Conservation (phyloP, 2,329 filamentous ascomycete genomes). For the Ophiocordyceps camponoti-saundersi region DNA sequence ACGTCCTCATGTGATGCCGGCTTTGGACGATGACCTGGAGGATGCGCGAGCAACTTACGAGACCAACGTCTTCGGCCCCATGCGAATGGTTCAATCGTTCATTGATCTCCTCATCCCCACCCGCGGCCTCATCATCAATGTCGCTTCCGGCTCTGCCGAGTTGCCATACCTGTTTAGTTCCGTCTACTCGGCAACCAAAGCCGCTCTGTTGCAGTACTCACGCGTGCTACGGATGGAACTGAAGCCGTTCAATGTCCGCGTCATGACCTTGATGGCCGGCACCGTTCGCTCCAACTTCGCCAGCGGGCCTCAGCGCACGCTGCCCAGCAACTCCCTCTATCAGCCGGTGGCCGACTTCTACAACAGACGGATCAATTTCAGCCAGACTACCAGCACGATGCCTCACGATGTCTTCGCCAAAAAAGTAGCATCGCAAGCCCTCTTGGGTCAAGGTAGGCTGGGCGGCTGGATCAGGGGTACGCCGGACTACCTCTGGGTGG, state of each 20-base stretch:
- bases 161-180: constrained; percentile 36
- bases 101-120: constrained; percentile 30
- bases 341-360: constrained; percentile 27
- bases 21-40: constrained; percentile 32
- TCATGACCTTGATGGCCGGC: constrained; percentile 40
- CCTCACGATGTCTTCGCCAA: not conserved
- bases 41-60: constrained; percentile 38
- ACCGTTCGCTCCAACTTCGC: constrained; percentile 36
- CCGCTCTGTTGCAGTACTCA: constrained; percentile 34
- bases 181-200: constrained; percentile 38
- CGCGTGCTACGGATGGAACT: constrained; percentile 36
- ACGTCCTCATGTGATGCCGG: constrained; percentile 33
- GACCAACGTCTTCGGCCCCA: constrained; percentile 39
- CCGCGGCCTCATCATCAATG: constrained; percentile 35
- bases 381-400: constrained; percentile 25
- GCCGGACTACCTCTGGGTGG: constrained; percentile 1
- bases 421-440: not conserved
- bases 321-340: constrained; percentile 31
- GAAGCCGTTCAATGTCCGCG: constrained; percentile 34
- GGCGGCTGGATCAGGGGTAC: not conserved
- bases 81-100: constrained; percentile 37
- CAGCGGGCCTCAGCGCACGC: constrained; percentile 18
- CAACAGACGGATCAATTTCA: constrained; percentile 26
- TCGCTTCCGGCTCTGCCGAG: constrained; percentile 32
- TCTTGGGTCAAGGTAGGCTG: not conserved